Base-by-base conservation (phyloP, 2,329 filamentous ascomycete genomes). In the Helotiales sp. region DNA sequence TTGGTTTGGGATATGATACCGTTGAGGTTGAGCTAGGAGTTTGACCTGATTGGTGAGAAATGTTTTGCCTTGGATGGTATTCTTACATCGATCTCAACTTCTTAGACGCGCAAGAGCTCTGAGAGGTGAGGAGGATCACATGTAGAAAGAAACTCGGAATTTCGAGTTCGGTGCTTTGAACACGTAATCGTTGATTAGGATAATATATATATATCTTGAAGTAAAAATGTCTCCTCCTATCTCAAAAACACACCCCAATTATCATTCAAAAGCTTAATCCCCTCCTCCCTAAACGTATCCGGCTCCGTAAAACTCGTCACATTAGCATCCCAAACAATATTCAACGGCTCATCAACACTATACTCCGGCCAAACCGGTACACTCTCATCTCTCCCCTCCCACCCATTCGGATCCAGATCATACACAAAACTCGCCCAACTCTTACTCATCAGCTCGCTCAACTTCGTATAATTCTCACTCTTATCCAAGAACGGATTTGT, bases 261-360 rank as follows among this genome's bases (percentile, higher is more conserved):
- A 24, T 54, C 46, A 38, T 55, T 61, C 7, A 61, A 10, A 24
- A 61, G 76, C 2, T 67, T 51, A 12, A 79, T 77, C 8, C 72
- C 74, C 44, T 72, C 68, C 10, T 70, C 67, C 33, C 79, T 72
- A 67, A 77, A 80, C 25, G 72, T 72, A 63, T 83, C 80, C 42
- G 69, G 59, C 62, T 77, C 77, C 54, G 74, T 61, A 62, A 77
- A 76, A 15, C 64, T 62, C n/a, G 76, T 78, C 7, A 62, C 69
- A 64, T 82, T 81, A 24, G 74, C 75, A 55, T 81, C 76, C 55
- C 81, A 79, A 1, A 81, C 74, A 17, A 81, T 67, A 62, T 81
- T 79, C n/a, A 73, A 54, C 1, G 77, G 77, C 22, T 70, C 63
- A 3, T 66, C 62, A 2, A 70, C 60, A 0, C 68, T 71, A 66